Percentiles rank a stretch among this genome's conserved stretches.
phyloP scores from a whole-genome alignment of 345 rosid genomes.

The Turnera subulata region DNA sequence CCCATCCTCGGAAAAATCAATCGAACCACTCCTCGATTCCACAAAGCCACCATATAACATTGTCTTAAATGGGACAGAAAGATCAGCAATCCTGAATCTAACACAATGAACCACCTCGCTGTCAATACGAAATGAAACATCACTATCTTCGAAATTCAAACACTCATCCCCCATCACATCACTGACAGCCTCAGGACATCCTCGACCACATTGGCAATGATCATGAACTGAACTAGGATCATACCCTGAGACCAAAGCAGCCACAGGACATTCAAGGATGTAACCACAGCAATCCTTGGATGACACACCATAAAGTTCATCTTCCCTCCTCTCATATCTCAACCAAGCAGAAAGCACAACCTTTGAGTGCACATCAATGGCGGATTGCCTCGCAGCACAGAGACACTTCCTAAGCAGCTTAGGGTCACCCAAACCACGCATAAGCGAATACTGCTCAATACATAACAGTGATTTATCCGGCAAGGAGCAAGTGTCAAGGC shows the following conservation, averaged over 20 bases:
- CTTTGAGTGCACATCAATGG: constrained; percentile 66
- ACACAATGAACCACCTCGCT: constrained; percentile 51
- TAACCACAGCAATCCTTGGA: constrained; percentile 50
- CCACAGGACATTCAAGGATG: constrained; percentile 56
- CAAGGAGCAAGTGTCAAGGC: constrained; percentile 41
- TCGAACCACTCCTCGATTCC: constrained; percentile 47
- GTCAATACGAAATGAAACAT: constrained; percentile 51
- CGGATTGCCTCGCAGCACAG: constrained; percentile 54
- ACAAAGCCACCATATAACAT: constrained; percentile 77
- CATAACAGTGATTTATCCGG: constrained; percentile 42
- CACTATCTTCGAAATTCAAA: constrained; percentile 30
- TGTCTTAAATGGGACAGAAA: constrained; percentile 68
- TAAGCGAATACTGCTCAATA: constrained; percentile 61
- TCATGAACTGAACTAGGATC: constrained; percentile 40
- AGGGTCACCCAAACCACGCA: constrained; percentile 64
- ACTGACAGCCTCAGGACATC: constrained; percentile 7
- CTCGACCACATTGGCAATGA: constrained; percentile 38
- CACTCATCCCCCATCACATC: constrained; percentile 24
- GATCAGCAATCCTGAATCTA: constrained; percentile 60
- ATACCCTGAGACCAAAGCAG: constrained; percentile 44
- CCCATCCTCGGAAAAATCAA: constrained; percentile 61
- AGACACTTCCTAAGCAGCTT: constrained; percentile 77
- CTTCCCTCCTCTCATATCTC: constrained; percentile 70
- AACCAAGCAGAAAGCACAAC: constrained; percentile 85
- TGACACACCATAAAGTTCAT: constrained; percentile 57